Base-by-base conservation (phyloP, 73 alveolate genomes). In the Paramecium bursaria region DNA sequence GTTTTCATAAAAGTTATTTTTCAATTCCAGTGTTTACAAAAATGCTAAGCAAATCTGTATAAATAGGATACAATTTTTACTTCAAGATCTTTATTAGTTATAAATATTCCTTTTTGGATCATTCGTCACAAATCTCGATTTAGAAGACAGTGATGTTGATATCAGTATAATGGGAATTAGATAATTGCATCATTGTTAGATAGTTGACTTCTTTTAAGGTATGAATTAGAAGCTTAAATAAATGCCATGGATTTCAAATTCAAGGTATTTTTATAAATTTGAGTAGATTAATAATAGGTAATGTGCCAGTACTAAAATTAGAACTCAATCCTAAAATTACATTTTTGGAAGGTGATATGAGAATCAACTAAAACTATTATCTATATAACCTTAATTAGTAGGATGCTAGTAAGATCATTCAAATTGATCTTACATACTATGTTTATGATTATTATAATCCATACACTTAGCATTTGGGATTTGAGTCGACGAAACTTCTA, bases 121-220 rank as follows among this genome's bases (percentile, higher is more conserved):
- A 1, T 31, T 67, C 13, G 82, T 19, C 9, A 67, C 82, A 4
- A 57, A 57, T 21, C 23, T 67, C 0, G 82, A 67, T 67, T 67
- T 67, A 42, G 82, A 67, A 19, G 82, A 30, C 1, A 67, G 82
- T 67, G 82, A 67, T 67, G 82, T 67, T 6, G 82, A 67, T 67
- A 42, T 67, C 17, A 47, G 82, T 11, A 67, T 67, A 2, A 25
- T 23, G 53, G 82, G 82, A 17, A 21, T 23, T 11, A 19, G 44
- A 42, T 15, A 44, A 10, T 19, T 31, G 27, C 33, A 25, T 67
- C 44, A 67, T 39, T 15, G 44, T 67, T 21, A 35, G 19, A 67
- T 67, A 10, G 35, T 15, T 33, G 44, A 31, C 26, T 67, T 33
- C 22, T 42, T 67, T 11, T 19, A 31, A 30, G 33, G 21, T 7